Evolutionary conservation across 306 rosid species (phyloP).

Genomic region (Rosa multiflora): DNA sequence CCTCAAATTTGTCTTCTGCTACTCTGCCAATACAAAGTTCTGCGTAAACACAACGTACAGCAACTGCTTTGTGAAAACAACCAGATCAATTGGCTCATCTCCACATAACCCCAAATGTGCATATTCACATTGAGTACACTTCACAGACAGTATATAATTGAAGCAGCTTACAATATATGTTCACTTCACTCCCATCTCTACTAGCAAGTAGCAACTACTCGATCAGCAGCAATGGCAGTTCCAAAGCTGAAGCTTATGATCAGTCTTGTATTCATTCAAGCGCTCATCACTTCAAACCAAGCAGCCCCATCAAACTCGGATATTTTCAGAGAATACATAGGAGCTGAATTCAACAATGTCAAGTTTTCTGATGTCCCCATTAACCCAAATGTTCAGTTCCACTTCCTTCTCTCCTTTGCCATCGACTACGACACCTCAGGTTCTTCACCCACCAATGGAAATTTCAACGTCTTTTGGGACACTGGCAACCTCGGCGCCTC

Average conservation of each 20-base stretch:
- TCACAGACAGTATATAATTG: slow-evolving; percentile 7
- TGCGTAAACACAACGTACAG: background rate
- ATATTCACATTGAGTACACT: background rate
- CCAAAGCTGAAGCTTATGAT: slow-evolving; percentile 31
- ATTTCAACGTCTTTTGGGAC: slow-evolving; percentile 71
- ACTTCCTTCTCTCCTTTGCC: slow-evolving; percentile 78
- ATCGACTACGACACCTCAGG: slow-evolving; percentile 67
- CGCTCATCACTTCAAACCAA: slow-evolving; percentile 27
- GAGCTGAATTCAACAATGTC: slow-evolving; percentile 65
- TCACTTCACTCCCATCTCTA: background rate
- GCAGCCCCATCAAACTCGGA: slow-evolving; percentile 36
- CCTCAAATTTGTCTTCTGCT: background rate
- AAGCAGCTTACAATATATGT: background rate
- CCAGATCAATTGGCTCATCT: background rate
- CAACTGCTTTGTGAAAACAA: background rate
- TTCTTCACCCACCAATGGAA: slow-evolving; percentile 66
- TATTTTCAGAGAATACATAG: slow-evolving; percentile 73
- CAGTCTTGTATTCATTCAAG: slow-evolving; percentile 29
- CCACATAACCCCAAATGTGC: background rate
- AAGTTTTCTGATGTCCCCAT: slow-evolving; percentile 67
- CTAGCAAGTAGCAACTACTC: background rate
- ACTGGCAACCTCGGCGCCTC: slow-evolving; percentile 56
- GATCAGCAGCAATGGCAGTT: slow-evolving; percentile 30
- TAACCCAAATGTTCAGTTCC: slow-evolving; percentile 55
- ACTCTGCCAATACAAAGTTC: slow-evolving; percentile 2